Evolutionary conservation across 495 filamentous ascomycete species (phyloP).

Genomic region (Amniculicola lignicola): DNA sequence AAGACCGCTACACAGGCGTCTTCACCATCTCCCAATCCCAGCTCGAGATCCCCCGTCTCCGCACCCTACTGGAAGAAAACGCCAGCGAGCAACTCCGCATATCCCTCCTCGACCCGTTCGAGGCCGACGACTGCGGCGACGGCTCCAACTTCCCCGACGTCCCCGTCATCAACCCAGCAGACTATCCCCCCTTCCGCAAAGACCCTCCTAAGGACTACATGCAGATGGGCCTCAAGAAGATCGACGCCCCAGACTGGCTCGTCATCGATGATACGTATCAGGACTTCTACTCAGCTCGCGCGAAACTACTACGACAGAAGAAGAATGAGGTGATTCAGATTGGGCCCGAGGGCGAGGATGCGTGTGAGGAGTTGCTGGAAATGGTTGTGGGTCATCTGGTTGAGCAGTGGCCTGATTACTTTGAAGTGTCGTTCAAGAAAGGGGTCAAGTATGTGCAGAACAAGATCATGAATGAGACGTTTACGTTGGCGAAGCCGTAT

Average conservation of each 20-base stretch:
- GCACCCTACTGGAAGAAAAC: too few species aligned
- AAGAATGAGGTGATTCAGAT: conserved; percentile 49
- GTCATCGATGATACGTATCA: conserved; percentile 53
- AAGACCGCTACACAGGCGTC: too few species aligned
- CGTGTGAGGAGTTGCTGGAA: conserved; percentile 52
- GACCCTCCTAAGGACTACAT: conserved; percentile 32
- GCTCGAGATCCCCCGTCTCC: too few species aligned
- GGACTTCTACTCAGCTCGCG: conserved; percentile 49
- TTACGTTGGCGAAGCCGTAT: conserved; percentile 39
- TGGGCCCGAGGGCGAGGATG: conserved; percentile 50
- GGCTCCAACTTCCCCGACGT: conserved; percentile 12
- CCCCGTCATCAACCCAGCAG: neutral
- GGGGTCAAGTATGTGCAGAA: conserved; percentile 46
- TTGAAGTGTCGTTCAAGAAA: conserved; percentile 36
- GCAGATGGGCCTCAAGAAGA: conserved; percentile 55
- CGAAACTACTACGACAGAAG: conserved; percentile 45
- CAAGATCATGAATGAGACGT: conserved; percentile 50
- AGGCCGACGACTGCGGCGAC: conserved; percentile 23
- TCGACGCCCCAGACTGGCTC: conserved; percentile 54
- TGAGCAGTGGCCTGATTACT: conserved; percentile 49
- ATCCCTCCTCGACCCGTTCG: conserved; percentile 4
- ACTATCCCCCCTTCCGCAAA: neutral
- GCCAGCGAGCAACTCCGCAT: conserved; percentile 11
- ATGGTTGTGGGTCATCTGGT: conserved; percentile 53
- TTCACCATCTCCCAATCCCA: too few species aligned